These are phyloP conservation scores for Pilaira anomala DNA, from an alignment of 192 early-diverging fungal genomes.

Conservation along the genomic window DNA sequence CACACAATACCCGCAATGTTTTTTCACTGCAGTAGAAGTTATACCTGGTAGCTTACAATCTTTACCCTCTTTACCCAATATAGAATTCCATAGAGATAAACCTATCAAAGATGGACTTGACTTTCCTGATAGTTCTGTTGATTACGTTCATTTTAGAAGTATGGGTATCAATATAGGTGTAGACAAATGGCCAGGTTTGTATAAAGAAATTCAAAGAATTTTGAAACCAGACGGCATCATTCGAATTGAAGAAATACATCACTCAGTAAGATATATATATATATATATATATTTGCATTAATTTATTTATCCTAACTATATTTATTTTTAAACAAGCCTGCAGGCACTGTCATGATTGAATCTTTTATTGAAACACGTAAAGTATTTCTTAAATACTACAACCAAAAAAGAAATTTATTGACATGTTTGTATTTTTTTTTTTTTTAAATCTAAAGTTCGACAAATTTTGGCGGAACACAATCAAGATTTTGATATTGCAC, in stretches of 20 bases:
- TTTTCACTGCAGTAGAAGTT: slow-evolving; percentile 1
- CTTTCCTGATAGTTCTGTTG: slow-evolving; percentile 7
- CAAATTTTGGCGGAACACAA: not conserved
- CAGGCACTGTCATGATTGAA: slow-evolving; percentile 21
- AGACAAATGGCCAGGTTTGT: slow-evolving; percentile 15
- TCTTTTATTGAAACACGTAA: slow-evolving; percentile 24
- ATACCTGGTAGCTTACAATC: not conserved
- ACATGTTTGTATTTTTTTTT: no score
- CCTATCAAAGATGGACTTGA: not conserved
- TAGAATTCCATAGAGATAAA: not conserved
- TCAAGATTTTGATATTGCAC: slow-evolving; percentile 15
- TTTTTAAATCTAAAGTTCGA: not conserved
- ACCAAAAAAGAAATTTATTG: no score
- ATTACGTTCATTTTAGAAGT: slow-evolving; percentile 11
- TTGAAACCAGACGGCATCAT: slow-evolving; percentile 29
- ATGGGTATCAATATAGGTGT: slow-evolving; percentile 3
- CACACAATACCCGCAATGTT: slow-evolving; percentile 13
- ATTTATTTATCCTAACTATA: no score
- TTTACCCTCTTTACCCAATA: slow-evolving; percentile 7
- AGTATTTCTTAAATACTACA: not conserved
- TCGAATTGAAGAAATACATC: slow-evolving; percentile 12
- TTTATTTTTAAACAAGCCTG: slow-evolving; percentile 3
- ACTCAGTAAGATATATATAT: slow-evolving; percentile 10
- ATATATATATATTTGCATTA: not conserved
- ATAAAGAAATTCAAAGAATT: slow-evolving; percentile 24